Evolutionary conservation across 2,329 filamentous ascomycete genomes (phyloP).

Genomic region (Paracoccidioides lutzii): DNA sequence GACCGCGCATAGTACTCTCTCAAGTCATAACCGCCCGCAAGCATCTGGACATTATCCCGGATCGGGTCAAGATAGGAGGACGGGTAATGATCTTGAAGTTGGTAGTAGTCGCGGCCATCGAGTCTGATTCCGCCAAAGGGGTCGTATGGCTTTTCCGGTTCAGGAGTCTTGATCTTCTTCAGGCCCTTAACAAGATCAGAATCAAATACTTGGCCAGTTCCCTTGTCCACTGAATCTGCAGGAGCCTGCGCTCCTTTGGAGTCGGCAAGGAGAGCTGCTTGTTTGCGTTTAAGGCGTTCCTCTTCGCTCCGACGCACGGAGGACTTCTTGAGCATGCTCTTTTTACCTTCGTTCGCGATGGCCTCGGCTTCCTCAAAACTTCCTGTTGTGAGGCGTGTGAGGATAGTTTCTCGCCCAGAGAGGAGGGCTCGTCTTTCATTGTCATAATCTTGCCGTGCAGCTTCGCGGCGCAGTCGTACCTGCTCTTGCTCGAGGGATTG

Average conservation of each 20-base stretch:
- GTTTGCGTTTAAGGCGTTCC: constrained; percentile 35
- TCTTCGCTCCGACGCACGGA: constrained; percentile 46
- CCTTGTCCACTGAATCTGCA: constrained; percentile 6
- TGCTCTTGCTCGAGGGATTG: constrained; percentile 53
- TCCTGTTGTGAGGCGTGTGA: constrained; percentile 54
- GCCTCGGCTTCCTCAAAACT: constrained; percentile 46
- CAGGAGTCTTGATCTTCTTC: constrained; percentile 49
- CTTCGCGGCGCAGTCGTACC: constrained; percentile 48
- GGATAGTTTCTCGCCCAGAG: constrained; percentile 53
- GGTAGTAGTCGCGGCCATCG: constrained; percentile 57
- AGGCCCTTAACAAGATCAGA: constrained; percentile 61
- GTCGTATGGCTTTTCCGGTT: constrained; percentile 67
- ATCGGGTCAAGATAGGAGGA: constrained; percentile 60
- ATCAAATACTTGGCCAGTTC: constrained; percentile 16
- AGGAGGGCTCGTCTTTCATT: constrained; percentile 54
- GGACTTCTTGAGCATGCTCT: constrained; percentile 59
- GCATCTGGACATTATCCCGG: constrained; percentile 51
- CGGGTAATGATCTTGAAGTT: constrained; percentile 55
- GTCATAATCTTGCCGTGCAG: constrained; percentile 54
- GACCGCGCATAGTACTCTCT: constrained; percentile 69
- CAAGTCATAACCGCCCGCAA: constrained; percentile 71
- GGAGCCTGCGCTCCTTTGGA: constrained; percentile 21
- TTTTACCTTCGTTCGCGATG: constrained; percentile 41
- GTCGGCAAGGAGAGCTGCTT: constrained; percentile 24
- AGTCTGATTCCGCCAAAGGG: constrained; percentile 63